These are phyloP conservation scores for Backusella macrospora DNA, from an alignment of 192 early-diverging fungal species.

Conservation along the genomic window DNA sequence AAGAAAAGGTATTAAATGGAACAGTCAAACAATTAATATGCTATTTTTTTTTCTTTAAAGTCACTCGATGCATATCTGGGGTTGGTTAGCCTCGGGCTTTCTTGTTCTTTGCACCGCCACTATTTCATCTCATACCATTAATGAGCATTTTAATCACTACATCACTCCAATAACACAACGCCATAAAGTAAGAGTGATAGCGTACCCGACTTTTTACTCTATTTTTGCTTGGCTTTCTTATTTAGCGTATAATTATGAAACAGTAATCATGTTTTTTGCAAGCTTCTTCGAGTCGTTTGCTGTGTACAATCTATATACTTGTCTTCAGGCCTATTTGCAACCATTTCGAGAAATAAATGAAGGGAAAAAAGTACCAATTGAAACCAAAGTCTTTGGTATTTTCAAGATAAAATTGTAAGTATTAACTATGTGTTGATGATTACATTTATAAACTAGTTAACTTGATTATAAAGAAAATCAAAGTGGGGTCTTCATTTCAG, in stretches of 20 bases:
- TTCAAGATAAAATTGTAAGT: conserved; percentile 37
- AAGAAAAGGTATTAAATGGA: too few relatives aligned
- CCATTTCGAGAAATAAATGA: conserved; percentile 32
- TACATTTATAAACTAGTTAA: background rate
- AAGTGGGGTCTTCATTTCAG: conserved; percentile 47
- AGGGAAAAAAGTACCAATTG: conserved; percentile 23
- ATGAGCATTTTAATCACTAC: conserved; percentile 29
- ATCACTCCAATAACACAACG: conserved; percentile 24
- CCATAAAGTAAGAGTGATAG: conserved; percentile 32
- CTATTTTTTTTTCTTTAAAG: conserved; percentile 8
- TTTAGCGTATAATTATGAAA: conserved; percentile 39
- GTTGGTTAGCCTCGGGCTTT: conserved; percentile 38
- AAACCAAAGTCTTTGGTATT: conserved; percentile 28
- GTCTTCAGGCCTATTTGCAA: conserved; percentile 36
- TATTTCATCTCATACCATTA: conserved; percentile 30
- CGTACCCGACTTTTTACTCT: conserved; percentile 29
- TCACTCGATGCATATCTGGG: conserved; percentile 38
- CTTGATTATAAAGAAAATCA: conserved; percentile 29
- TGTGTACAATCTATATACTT: conserved; percentile 39
- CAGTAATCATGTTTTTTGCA: conserved; percentile 46
- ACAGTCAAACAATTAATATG: background rate
- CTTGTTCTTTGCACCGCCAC: conserved; percentile 29
- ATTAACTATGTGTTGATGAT: background rate
- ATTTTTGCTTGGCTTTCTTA: conserved; percentile 39
- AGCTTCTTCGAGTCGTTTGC: conserved; percentile 42